Conservation (phyloP, 305 asterid genomes). For the Fraxinus xanthoxyloides region DNA sequence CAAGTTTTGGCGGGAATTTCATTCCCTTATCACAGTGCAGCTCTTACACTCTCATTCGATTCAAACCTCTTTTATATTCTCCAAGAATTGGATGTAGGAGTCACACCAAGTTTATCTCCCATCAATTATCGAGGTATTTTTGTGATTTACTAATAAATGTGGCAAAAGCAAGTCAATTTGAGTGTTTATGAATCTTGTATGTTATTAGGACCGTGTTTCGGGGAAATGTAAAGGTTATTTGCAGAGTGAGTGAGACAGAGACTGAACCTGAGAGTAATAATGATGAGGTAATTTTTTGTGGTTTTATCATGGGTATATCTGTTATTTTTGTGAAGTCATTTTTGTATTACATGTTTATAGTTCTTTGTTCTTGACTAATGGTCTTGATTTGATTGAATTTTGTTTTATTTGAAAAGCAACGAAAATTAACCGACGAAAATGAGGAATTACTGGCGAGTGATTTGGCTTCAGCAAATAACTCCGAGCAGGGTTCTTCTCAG, state of each 20-base stretch:
- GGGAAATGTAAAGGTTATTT: slow-evolving; percentile 39
- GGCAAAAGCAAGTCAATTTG: neutral
- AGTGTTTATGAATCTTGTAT: neutral
- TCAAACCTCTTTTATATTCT: slow-evolving; percentile 29
- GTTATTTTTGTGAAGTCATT: neutral
- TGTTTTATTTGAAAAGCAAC: slow-evolving; percentile 43
- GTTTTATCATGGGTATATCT: neutral
- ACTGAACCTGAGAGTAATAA: slow-evolving; percentile 54
- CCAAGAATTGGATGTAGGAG: slow-evolving; percentile 34
- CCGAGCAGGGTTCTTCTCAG: slow-evolving; percentile 29
- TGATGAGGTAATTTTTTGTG: slow-evolving; percentile 44
- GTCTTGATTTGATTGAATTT: neutral
- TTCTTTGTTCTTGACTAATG: neutral
- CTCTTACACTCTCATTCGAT: slow-evolving; percentile 42
- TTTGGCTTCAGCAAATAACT: slow-evolving; percentile 25
- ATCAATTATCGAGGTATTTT: slow-evolving; percentile 47
- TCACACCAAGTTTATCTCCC: slow-evolving; percentile 28
- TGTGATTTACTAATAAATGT: neutral
- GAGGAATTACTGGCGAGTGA: slow-evolving; percentile 33
- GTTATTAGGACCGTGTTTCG: slow-evolving; percentile 28
- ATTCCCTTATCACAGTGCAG: slow-evolving; percentile 48
- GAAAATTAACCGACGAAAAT: slow-evolving; percentile 38
- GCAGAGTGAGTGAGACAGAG: slow-evolving; percentile 58
- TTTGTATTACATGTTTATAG: neutral
- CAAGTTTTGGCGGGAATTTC: slow-evolving; percentile 58